A percentile compares a stretch with the other conserved stretches of the same genome.
These are phyloP conservation scores for Neurospora sp. DNA, from an alignment of 495 filamentous ascomycete genomes.

Conservation along the genomic window DNA sequence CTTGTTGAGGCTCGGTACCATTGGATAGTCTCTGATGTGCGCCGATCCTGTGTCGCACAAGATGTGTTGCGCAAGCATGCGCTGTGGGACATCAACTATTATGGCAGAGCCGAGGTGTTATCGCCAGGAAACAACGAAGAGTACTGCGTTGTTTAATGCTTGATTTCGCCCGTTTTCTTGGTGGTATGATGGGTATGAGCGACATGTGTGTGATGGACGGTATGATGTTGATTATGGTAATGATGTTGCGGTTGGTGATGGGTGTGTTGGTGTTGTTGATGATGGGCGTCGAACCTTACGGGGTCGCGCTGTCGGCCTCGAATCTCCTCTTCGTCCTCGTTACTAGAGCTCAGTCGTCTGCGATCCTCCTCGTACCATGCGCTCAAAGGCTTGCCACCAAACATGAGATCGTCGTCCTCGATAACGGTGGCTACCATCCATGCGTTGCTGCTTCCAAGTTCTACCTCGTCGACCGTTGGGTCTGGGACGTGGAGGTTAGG, in stretches of 20 bases:
- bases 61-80: not conserved
- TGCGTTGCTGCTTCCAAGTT: slow-evolving; percentile 21
- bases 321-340: slow-evolving; percentile 31
- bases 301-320: slow-evolving; percentile 33
- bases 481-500: slow-evolving; percentile 25
- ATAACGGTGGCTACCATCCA: slow-evolving; percentile 46
- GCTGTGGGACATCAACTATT: not conserved
- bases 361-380: slow-evolving; percentile 47
- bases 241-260: slow-evolving; percentile 7
- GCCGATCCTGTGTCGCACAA: not conserved
- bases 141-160: slow-evolving; percentile 1
- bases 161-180: slow-evolving; percentile 7
- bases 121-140: not conserved
- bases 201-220: not conserved
- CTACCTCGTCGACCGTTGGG: slow-evolving; percentile 23
- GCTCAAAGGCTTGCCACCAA: slow-evolving; percentile 46
- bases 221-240: slow-evolving; percentile 8
- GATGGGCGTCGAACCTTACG: slow-evolving; percentile 7
- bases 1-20: not conserved
- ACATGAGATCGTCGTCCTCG: slow-evolving; percentile 48
- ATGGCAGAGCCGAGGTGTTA: not conserved
- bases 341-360: slow-evolving; percentile 19
- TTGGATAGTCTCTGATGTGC: not conserved
- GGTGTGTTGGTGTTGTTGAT: slow-evolving; percentile 6
- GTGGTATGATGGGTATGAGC: slow-evolving; percentile 3